Conservation (phyloP, 129 eudicot genomes). For the Saposhnikovia divaricata region DNA sequence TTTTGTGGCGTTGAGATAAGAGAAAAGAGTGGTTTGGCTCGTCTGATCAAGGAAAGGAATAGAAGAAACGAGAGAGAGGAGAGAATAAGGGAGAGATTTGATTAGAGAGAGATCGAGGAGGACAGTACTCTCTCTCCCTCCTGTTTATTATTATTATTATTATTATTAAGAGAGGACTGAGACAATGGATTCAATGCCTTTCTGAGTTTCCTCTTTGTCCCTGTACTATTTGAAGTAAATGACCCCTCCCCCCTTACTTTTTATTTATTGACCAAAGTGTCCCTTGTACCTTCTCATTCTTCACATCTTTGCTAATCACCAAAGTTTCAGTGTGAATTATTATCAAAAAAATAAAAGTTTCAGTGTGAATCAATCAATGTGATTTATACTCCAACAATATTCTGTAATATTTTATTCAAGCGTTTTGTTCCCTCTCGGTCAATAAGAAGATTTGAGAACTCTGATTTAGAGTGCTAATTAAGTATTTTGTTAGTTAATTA, state of each 20-base stretch:
- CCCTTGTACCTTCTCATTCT: background rate
- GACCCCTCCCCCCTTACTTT: background rate
- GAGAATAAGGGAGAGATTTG: background rate
- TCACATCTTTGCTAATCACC: background rate
- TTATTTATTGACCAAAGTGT: background rate
- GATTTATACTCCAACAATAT: background rate
- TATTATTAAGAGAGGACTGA: slow-evolving; percentile 1
- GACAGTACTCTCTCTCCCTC: background rate
- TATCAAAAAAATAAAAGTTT: too few relatives aligned
- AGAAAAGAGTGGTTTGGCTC: slow-evolving; percentile 19
- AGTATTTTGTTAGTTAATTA: too few relatives aligned
- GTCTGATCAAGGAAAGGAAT: slow-evolving; percentile 18
- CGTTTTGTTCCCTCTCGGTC: too few relatives aligned
- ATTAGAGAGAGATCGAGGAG: background rate
- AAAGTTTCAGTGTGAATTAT: slow-evolving; percentile 5
- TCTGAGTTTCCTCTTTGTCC: slow-evolving; percentile 44
- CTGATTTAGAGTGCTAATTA: too few relatives aligned
- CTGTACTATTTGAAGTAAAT: slow-evolving; percentile 16
- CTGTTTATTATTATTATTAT: background rate
- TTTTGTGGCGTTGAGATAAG: slow-evolving; percentile 22
- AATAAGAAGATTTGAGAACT: too few relatives aligned
- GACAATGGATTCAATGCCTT: slow-evolving; percentile 23
- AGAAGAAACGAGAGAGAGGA: background rate
- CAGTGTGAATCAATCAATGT: slow-evolving; percentile 1
- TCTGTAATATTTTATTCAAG: too few relatives aligned